These are phyloP conservation scores for Cicer judaicum DNA, from an alignment of 306 rosid species.

Conservation along the genomic window DNA sequence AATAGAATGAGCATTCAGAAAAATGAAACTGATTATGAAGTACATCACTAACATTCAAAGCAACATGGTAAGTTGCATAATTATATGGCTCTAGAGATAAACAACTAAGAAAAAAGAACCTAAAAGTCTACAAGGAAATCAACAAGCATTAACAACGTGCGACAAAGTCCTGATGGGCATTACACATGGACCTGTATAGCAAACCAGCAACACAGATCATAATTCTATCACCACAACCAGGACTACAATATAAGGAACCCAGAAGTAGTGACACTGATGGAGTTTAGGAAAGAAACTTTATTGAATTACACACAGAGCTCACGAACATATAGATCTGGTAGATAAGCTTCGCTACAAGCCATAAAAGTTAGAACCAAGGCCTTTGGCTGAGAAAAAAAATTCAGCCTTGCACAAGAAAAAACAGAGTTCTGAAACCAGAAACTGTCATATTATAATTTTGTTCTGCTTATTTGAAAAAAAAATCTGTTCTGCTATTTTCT, in stretches of 20 bases:
- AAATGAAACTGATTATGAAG: conserved; percentile 21
- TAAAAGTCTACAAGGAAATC: conserved; percentile 23
- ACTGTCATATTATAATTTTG: neutral
- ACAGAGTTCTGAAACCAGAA: neutral
- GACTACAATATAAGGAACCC: neutral
- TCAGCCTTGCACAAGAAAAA: neutral
- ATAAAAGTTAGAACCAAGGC: neutral
- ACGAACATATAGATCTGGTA: neutral
- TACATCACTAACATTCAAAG: conserved; percentile 8
- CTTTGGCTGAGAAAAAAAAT: neutral
- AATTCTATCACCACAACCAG: neutral
- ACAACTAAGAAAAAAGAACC: conserved; percentile 22
- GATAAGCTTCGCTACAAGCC: neutral
- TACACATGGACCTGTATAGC: conserved; percentile 11
- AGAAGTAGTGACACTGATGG: neutral
- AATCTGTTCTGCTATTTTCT: neutral
- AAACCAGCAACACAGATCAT: conserved; percentile 17
- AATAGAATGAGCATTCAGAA: conserved; percentile 26
- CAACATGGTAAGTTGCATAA: neutral
- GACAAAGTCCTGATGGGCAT: conserved; percentile 15
- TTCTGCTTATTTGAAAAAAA: neutral
- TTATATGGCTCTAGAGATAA: conserved; percentile 1
- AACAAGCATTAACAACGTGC: conserved; percentile 14
- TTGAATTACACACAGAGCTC: neutral
- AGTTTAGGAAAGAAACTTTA: neutral